Evolutionary conservation across 257 asterid genomes (phyloP), one percentile per base, ranked within the genome.

Genomic region (Lantana camara): DNA sequence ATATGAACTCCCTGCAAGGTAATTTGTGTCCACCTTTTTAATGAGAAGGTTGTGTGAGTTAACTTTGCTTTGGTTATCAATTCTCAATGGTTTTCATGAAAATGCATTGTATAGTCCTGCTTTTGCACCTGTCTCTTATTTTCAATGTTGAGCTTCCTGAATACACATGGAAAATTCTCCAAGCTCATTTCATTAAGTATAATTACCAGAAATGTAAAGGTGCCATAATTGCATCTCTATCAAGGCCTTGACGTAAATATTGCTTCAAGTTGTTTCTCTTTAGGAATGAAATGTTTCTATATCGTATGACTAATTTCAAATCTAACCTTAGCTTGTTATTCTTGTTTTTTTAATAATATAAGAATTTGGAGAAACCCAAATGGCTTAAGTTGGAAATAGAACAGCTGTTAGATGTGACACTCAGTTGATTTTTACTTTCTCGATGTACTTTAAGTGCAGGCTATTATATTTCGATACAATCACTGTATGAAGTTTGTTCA

Each of bases 1-100:
- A 3, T 86, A 88, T 78, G 86, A 88, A 65, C 98, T 91, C 71
- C 98, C 98, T 37, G 90, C 90, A 38, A 86, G 96, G 97, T 90
- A 70, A 41, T 78, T n/a, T 60, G 34, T 64, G 52, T 48, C 58
- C 15, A 30, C 24, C 22, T 57, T 21, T 52, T 49, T 19, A 20
- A 40, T 52, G 29, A 4, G 60, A 50, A 47, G 12, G 40, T 46
- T 64, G 15, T 60, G n/a, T 57, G 24, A 6, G 42, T 24, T 24
- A 60, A 76, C 19, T 38, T 35, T 27, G 22, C 42, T 24, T 34
- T 64, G 60, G 48, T 42, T 29, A 70, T 63, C 37, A 55, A 55
- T 7, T 60, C 48, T 21, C 42, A 40, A 23, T 30, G n/a, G 24
- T 32, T 61, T 21, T 73, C 61, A 19, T 32, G 59, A 24, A 49